A percentile compares a stretch with the other conserved stretches of the same genome.
Conservation (phyloP, 1,139 yeast genomes). For the Lodderomyces parapsilosis region DNA sequence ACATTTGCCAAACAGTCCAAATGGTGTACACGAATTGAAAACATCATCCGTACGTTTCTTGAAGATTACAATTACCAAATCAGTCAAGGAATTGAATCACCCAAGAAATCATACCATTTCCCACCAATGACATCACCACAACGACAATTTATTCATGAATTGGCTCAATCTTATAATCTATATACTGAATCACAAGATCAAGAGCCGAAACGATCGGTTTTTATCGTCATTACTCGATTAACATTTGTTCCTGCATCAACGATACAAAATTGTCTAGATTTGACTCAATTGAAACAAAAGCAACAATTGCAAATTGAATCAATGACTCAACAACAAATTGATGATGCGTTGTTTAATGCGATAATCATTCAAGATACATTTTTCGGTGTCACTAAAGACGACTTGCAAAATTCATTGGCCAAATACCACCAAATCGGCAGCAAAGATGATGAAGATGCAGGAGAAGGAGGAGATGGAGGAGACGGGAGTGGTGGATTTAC, state of each 20-base stretch:
- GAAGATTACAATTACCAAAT: constrained; percentile 23
- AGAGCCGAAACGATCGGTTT: constrained; percentile 77
- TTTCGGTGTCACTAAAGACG: constrained; percentile 51
- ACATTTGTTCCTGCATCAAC: constrained; percentile 30
- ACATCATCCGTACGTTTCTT: constrained; percentile 49
- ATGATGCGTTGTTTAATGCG: constrained; percentile 44
- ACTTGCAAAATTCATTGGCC: constrained; percentile 25
- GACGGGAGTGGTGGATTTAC: constrained; percentile 15
- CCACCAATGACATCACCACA: constrained; percentile 72
- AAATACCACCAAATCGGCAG: constrained; percentile 15
- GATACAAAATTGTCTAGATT: constrained; percentile 22
- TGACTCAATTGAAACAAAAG: constrained; percentile 19
- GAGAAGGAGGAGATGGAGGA: too few species aligned
- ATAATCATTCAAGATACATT: constrained; percentile 53
- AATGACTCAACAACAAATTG: constrained; percentile 21
- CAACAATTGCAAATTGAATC: constrained; percentile 29
- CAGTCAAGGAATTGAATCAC: constrained; percentile 13
- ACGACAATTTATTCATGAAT: constrained; percentile 66
- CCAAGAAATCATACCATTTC: constrained; percentile 47
- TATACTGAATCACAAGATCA: constrained; percentile 76
- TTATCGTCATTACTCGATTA: constrained; percentile 46
- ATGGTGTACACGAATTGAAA: constrained; percentile 70
- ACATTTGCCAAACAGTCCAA: constrained; percentile 49
- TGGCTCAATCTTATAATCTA: constrained; percentile 59
- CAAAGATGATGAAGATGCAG: not conserved